Evolutionary conservation across 441 rosid genomes (phyloP), one percentile per base, ranked within the genome.

Genomic region (Adansonia madagascariensis): DNA sequence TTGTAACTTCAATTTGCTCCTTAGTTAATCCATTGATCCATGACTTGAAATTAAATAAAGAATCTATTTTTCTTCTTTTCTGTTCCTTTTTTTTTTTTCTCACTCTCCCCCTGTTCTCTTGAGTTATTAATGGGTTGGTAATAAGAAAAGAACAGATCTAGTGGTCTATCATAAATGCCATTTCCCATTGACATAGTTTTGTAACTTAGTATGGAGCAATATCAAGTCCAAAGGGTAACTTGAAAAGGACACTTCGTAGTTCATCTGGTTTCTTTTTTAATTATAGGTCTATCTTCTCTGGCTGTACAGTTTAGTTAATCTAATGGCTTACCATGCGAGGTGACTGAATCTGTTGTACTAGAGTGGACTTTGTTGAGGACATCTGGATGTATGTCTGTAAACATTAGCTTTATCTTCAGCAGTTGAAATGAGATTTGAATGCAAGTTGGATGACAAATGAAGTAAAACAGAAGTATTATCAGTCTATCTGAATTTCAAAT

Each of bases 11-110:
- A 6, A 22, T 47, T 47, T 14, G 9, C 39, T 68, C 57, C 73
- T 68, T 24, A 47, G 56, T 6, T 5, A 61, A 62, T 62, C 66
- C 66, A 12, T 62, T 61, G 43, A 41, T 65, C 50, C 22, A 65
- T 14, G 47, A 12, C 49, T 12, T 47, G 57, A 49, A 47, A 47
- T 24, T 46, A 7, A 59, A 8, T 59, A 59, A 31, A 14, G 62
- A 20, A 62, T 62, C 67, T 62, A 10, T 18, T 47, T 55, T 65
- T 61, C 35, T 18, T 9, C 22, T 20, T 5, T 22, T 55, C 49
- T 17, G 14, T 41, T 65, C 14, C 24, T 24, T 27, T 27, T 44
- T 20, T 43, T 9, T 43, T 43, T 24, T 64, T 41, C 52, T 17
- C 70, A 62, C 24, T 17, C 22, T 6, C n/a, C 12, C 47, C 47